Evolutionary conservation across 2,329 filamentous ascomycete species (phyloP).

Genomic region (Blastomyces gilchristii): DNA sequence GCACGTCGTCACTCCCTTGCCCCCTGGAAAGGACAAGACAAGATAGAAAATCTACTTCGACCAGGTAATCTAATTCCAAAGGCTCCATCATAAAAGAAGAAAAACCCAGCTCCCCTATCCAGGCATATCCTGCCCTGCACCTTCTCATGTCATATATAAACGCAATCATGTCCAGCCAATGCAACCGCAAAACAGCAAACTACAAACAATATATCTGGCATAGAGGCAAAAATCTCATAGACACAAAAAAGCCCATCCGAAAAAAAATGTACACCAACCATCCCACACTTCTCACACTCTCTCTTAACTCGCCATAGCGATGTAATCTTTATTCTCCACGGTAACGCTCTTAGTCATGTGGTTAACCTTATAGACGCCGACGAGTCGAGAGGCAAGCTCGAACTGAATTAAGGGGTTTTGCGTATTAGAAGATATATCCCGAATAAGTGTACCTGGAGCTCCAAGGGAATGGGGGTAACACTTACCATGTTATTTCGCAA

Average conservation of each 20-base stretch:
- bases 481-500: conserved; percentile 86
- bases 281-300: neutral
- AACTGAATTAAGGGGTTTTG: conserved; percentile 41
- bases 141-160: neutral
- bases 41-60: neutral
- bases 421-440: neutral
- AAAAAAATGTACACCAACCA: neutral
- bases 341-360: conserved; percentile 95
- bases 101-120: neutral
- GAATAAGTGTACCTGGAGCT: neutral
- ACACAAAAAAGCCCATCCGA: neutral
- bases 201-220: neutral
- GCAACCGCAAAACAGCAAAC: neutral
- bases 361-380: conserved; percentile 98
- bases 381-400: conserved; percentile 85
- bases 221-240: neutral
- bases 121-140: neutral
- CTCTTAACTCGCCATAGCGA: conserved; percentile 25
- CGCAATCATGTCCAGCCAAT: neutral
- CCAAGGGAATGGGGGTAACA: neutral
- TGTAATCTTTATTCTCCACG: conserved; percentile 75
- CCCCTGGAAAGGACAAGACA: neutral
- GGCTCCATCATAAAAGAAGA: neutral
- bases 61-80: neutral
- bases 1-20: too few species aligned